Evolutionary conservation across 2,329 filamentous ascomycete genomes (phyloP), one percentile per base, ranked within the genome.

Genomic region (Fusarium nygamai): DNA sequence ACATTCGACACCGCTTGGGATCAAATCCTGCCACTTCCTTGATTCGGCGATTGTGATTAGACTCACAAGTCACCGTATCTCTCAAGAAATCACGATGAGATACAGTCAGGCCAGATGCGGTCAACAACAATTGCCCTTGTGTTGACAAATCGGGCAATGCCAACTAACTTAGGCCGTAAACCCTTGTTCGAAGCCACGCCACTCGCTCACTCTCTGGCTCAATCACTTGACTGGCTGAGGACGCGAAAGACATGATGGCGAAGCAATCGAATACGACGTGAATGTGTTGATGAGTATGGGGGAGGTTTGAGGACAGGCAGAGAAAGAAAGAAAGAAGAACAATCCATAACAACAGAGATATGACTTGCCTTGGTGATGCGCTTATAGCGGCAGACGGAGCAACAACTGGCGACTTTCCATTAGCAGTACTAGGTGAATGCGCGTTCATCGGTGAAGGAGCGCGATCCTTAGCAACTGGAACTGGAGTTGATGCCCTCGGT

Each of bases 121-220:
- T 74, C 72, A 63, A 75, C 64, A 67, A 73, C 47, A 68, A 73
- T n/a, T 61, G 51, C 46, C 46, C 41, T 70, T 56, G 54, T 54
- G 56, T 76, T 66, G 69, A 75, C 74, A 75, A 77, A 73, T 76
- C 64, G 75, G 76, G 67, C 64, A 67, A 75, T 75, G 76, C 74
- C 76, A 78, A 61, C 72, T 75, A 67, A 67, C 67, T 71, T 61
- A 59, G 72, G 68, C 67, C 62, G 64, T 69, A 67, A 56, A 73
- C 67, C 74, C 69, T 77, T 76, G 67, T 68, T 58, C 61, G 47
- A 53, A 73, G 73, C 74, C 76, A 76, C 76, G 75, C 76, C 74
- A 77, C 73, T 77, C 68, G 58, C 59, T 64, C 68, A 64, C 62
- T 72, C 46, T 56, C 39, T 60, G 47, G 57, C 72, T 69, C 60